Conservation (phyloP, 352 stramenopile species). For the Globisporangium parvum region DNA sequence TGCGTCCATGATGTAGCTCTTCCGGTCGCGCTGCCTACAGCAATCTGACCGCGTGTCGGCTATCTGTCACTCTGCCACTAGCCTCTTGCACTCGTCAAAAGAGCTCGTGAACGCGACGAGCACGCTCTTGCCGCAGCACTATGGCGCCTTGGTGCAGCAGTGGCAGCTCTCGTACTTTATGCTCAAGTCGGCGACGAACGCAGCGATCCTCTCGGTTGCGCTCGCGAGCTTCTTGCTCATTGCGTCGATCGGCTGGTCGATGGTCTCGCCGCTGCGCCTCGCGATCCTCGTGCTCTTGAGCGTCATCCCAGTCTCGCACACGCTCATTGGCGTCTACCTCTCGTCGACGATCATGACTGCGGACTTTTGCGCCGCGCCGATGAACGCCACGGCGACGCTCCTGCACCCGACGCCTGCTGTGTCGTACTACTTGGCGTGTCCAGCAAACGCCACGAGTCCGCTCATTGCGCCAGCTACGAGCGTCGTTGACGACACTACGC, state of each 20-base stretch:
- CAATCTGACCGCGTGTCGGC: too few relatives aligned
- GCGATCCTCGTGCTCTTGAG: conserved; percentile 75
- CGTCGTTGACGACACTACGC: conserved; percentile 22
- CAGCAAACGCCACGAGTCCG: conserved; percentile 40
- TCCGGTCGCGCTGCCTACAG: too few relatives aligned
- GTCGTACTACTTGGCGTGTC: conserved; percentile 65
- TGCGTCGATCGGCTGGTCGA: conserved; percentile 73
- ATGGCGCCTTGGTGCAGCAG: conserved; percentile 37
- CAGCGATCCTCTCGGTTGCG: conserved; percentile 63
- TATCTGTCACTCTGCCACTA: too few relatives aligned
- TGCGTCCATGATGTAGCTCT: conserved; percentile 15
- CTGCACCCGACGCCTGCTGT: conserved; percentile 40
- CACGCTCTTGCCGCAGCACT: conserved; percentile 51
- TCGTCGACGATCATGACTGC: conserved; percentile 76
- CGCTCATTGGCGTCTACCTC: conserved; percentile 70
- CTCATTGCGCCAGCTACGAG: conserved; percentile 29
- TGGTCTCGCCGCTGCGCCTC: conserved; percentile 64
- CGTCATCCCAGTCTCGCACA: conserved; percentile 75
- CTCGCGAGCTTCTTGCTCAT: conserved; percentile 77
- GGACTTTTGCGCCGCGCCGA: conserved; percentile 68
- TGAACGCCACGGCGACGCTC: conserved; percentile 57
- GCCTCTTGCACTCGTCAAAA: conserved; percentile 48
- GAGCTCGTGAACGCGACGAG: conserved; percentile 46
- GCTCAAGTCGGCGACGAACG: conserved; percentile 77
- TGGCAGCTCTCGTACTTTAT: conserved; percentile 78